phyloP scores from a whole-genome alignment of 2,329 filamentous ascomycete species.

The Rasamsonia emersonii region DNA sequence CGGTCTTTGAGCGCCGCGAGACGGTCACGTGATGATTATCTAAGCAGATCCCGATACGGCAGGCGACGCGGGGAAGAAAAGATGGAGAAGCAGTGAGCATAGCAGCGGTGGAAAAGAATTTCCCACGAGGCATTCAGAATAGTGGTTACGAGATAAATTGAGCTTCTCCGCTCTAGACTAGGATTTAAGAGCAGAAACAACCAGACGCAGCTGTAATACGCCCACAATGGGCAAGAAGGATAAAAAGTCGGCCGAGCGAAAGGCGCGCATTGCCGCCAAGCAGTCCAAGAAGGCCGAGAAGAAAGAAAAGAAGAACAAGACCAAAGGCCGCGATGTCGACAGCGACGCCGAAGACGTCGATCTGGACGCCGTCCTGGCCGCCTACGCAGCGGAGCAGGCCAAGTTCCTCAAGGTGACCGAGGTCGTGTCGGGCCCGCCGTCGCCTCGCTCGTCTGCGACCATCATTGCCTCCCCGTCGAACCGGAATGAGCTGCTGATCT shows the following conservation, averaged over 20 bases:
- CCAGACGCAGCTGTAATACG: background rate
- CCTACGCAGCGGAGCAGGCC: constrained; percentile 88
- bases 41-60: no score
- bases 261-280: constrained; percentile 56
- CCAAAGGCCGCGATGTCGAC: constrained; percentile 59
- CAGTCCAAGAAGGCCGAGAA: constrained; percentile 72
- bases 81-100: no score
- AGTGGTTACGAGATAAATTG: no score
- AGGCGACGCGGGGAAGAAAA: no score
- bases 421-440: constrained; percentile 61
- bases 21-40: no score
- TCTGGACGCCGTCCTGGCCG: constrained; percentile 83
- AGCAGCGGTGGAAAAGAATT: no score
- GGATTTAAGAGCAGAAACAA: no score
- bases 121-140: no score
- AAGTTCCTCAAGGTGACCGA: constrained; percentile 93
- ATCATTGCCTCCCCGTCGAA: constrained; percentile 79
- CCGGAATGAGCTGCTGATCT: constrained; percentile 79
- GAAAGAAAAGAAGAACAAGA: constrained; percentile 72
- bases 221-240: constrained; percentile 42
- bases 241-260: constrained; percentile 49
- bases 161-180: no score
- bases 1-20: no score
- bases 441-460: constrained; percentile 68
- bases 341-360: constrained; percentile 90